These are phyloP conservation scores for Millerozyma acaciae DNA, from an alignment of 805 yeast genomes.

Conservation along the genomic window DNA sequence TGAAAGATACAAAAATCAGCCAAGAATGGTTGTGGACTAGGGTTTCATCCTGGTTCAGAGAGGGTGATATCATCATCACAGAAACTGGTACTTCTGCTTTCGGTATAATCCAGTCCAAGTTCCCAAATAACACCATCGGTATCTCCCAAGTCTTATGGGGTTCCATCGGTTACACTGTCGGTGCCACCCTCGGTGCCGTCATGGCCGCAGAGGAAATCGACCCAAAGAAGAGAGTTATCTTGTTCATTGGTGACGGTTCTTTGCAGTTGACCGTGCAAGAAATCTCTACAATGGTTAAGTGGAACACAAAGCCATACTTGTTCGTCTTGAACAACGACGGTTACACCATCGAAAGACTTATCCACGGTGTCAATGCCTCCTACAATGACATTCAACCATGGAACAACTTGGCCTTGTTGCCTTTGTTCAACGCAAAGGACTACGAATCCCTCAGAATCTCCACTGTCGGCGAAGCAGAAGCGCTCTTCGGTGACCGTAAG, in stretches of 20 bases:
- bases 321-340: slow-evolving; percentile 70
- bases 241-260: slow-evolving; percentile 75
- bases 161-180: slow-evolving; percentile 68
- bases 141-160: slow-evolving; percentile 77
- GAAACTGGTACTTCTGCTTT: slow-evolving; percentile 77
- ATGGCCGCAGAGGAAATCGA: slow-evolving; percentile 64
- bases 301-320: slow-evolving; percentile 64
- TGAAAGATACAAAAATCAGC: slow-evolving; percentile 29
- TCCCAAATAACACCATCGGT: slow-evolving; percentile 60
- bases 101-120: slow-evolving; percentile 63
- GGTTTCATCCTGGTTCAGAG: slow-evolving; percentile 57
- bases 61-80: slow-evolving; percentile 63
- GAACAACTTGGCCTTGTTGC: slow-evolving; percentile 58
- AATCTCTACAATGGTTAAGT: slow-evolving; percentile 64
- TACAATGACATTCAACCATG: slow-evolving; percentile 68
- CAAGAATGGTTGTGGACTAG: slow-evolving; percentile 71
- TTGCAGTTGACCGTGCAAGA: slow-evolving; percentile 72
- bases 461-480: slow-evolving; percentile 56
- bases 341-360: slow-evolving; percentile 71
- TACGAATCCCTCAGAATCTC: slow-evolving; percentile 54
- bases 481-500: slow-evolving; percentile 40
- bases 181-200: slow-evolving; percentile 65
- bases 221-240: slow-evolving; percentile 56
- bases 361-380: slow-evolving; percentile 62
- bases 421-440: slow-evolving; percentile 55